Percentiles rank a stretch among this genome's conserved stretches.
Evolutionary conservation across 2,329 filamentous ascomycete genomes (phyloP).

Genomic region (Trichoderma sp.): DNA sequence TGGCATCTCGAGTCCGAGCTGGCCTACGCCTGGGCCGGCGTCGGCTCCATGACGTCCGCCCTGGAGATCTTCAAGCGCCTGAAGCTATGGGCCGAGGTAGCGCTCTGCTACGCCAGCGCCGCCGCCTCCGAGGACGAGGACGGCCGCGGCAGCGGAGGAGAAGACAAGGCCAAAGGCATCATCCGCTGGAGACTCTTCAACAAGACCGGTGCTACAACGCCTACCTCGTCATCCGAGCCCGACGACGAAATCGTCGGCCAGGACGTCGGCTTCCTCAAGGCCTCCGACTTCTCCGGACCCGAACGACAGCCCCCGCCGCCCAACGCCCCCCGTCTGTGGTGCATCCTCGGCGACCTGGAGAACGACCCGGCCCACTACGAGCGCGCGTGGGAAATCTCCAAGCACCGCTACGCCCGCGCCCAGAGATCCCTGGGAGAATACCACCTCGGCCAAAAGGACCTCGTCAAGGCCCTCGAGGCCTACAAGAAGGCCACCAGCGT

Average conservation of each 20-base stretch:
- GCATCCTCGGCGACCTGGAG: slow-evolving; percentile 90
- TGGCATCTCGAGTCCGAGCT: slow-evolving; percentile 96
- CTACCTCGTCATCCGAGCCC: slow-evolving; percentile 42
- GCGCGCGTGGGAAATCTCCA: slow-evolving; percentile 85
- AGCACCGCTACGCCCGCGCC: slow-evolving; percentile 77
- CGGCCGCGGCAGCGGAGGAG: slow-evolving; percentile 59
- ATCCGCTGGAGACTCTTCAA: slow-evolving; percentile 79
- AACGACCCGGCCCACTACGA: slow-evolving; percentile 74
- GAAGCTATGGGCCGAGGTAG: slow-evolving; percentile 92
- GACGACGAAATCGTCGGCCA: slow-evolving; percentile 54
- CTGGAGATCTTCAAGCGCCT: slow-evolving; percentile 95
- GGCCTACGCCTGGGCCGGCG: slow-evolving; percentile 85
- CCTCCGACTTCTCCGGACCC: slow-evolving; percentile 59
- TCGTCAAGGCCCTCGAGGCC: slow-evolving; percentile 70
- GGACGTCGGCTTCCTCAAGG: slow-evolving; percentile 60
- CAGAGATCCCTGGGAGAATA: slow-evolving; percentile 84
- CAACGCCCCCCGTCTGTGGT: slow-evolving; percentile 86
- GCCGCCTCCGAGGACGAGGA: slow-evolving; percentile 60
- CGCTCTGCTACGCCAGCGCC: slow-evolving; percentile 75
- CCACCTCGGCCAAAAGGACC: slow-evolving; percentile 68
- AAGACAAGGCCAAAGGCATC: slow-evolving; percentile 78
- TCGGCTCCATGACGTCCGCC: slow-evolving; percentile 85
- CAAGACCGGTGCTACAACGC: slow-evolving; percentile 48
- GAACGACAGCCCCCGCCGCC: slow-evolving; percentile 70
- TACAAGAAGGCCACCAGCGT: slow-evolving; percentile 77